Percentiles rank a stretch among this genome's conserved stretches.
Evolutionary conservation across 345 rosid genomes (phyloP).

Genomic region (Pistacia integerrima): DNA sequence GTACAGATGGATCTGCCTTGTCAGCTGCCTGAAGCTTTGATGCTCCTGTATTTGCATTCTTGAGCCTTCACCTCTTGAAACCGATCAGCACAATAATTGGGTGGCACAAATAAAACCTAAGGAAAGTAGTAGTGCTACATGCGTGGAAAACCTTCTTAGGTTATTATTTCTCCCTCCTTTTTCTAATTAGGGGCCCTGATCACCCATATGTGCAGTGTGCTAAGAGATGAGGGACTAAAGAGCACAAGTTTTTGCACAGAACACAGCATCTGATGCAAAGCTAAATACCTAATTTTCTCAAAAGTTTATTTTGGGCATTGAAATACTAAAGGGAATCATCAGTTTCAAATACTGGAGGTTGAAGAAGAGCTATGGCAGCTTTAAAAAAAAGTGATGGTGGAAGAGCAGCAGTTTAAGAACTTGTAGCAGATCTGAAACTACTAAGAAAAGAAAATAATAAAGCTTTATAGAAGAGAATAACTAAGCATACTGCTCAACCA

Average conservation of each 20-base stretch:
- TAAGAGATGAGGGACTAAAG: background rate
- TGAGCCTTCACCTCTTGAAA: too few species aligned
- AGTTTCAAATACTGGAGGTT: background rate
- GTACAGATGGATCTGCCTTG: too few species aligned
- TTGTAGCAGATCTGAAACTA: too few species aligned
- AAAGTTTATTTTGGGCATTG: background rate
- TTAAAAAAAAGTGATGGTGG: background rate
- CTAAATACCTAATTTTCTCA: background rate
- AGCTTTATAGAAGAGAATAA: background rate
- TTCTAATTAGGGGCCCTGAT: background rate
- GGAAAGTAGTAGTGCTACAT: background rate
- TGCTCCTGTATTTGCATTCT: too few species aligned
- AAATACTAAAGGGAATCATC: background rate
- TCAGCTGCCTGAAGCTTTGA: too few species aligned
- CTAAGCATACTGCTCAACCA: background rate
- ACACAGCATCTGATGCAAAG: background rate
- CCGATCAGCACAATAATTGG: background rate
- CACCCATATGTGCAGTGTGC: background rate
- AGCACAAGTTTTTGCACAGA: background rate
- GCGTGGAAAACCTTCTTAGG: background rate
- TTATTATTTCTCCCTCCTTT: too few species aligned
- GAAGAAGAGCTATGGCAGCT: background rate
- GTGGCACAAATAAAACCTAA: background rate
- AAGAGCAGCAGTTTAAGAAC: too few species aligned
- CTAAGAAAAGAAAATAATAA: too few species aligned